phyloP scores from a whole-genome alignment of 2,329 filamentous ascomycete species.

The Conoideocrella luteorostrata region DNA sequence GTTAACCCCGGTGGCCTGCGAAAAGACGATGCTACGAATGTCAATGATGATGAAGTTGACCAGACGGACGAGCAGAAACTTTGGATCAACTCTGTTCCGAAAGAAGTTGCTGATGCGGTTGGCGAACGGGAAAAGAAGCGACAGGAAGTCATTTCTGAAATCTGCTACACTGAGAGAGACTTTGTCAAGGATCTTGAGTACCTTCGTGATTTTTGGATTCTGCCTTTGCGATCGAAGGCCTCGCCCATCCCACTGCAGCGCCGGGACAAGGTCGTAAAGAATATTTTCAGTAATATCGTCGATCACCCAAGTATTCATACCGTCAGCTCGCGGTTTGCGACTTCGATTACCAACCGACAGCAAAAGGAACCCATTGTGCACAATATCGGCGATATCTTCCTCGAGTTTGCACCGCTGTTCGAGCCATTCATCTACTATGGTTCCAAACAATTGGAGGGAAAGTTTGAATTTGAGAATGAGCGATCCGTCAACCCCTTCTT shows the following conservation, averaged over 20 bases:
- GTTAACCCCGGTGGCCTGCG: constrained; percentile 84
- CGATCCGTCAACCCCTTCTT: constrained; percentile 80
- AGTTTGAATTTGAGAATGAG: constrained; percentile 97
- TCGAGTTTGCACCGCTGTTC: constrained; percentile 87
- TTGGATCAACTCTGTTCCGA: constrained; percentile 98
- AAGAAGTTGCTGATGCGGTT: constrained; percentile 86
- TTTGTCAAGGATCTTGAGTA: constrained; percentile 99
- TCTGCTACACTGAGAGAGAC: constrained; percentile 97
- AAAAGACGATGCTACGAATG: constrained; percentile 47
- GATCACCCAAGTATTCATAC: constrained; percentile 75
- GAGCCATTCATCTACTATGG: constrained; percentile 96
- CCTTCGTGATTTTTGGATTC: constrained; percentile 96
- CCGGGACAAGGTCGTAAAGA: constrained; percentile 84
- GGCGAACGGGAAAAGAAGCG: constrained; percentile 92
- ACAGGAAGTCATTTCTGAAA: constrained; percentile 95
- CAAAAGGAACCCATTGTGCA: constrained; percentile 84
- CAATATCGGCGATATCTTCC: constrained; percentile 88
- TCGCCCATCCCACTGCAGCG: constrained; percentile 86
- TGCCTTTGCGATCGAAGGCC: constrained; percentile 72
- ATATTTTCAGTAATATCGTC: constrained; percentile 92
- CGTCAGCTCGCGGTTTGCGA: constrained; percentile 84
- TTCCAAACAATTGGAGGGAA: constrained; percentile 90
- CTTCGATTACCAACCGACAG: constrained; percentile 81
- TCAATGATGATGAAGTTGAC: constrained; percentile 73
- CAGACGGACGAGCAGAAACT: constrained; percentile 94